phyloP scores from a whole-genome alignment of 139 green algal species.

The Micractinium conductrix region DNA sequence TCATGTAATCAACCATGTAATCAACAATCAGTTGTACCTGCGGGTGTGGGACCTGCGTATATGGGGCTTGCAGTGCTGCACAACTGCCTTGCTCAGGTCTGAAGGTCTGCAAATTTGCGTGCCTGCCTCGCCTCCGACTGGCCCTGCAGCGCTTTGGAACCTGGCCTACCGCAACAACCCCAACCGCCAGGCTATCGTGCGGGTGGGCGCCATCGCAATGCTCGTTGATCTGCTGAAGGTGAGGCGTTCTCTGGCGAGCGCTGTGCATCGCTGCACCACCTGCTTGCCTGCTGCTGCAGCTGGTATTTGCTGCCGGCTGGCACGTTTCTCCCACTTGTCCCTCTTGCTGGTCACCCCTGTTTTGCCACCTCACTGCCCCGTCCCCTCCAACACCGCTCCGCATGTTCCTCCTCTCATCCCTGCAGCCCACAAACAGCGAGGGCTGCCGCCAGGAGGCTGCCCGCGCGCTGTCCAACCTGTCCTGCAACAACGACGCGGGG shows the following conservation, averaged over 20 bases:
- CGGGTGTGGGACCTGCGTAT: too few species aligned
- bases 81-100: too few species aligned
- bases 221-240: conserved; percentile 26
- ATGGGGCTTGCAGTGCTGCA: too few species aligned
- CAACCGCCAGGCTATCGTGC: conserved; percentile 23
- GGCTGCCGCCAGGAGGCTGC: conserved; percentile 38
- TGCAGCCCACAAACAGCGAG: conserved; percentile 25
- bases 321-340: too few species aligned
- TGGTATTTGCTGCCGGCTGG: not conserved
- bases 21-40: too few species aligned
- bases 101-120: too few species aligned
- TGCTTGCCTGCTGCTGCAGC: not conserved
- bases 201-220: conserved; percentile 29
- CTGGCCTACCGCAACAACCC: conserved; percentile 43
- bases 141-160: conserved; percentile 33
- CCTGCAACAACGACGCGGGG: conserved; percentile 36
- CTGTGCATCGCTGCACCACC: not conserved
- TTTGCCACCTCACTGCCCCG: not conserved
- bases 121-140: too few species aligned
- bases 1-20: too few species aligned
- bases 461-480: conserved; percentile 45
- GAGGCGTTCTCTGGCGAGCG: too few species aligned
- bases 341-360: too few species aligned
- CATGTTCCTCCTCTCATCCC: not conserved
- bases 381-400: not conserved